These are phyloP conservation scores for Cladorrhinum sp. DNA, from an alignment of 2,329 filamentous ascomycete species.

Conservation along the genomic window DNA sequence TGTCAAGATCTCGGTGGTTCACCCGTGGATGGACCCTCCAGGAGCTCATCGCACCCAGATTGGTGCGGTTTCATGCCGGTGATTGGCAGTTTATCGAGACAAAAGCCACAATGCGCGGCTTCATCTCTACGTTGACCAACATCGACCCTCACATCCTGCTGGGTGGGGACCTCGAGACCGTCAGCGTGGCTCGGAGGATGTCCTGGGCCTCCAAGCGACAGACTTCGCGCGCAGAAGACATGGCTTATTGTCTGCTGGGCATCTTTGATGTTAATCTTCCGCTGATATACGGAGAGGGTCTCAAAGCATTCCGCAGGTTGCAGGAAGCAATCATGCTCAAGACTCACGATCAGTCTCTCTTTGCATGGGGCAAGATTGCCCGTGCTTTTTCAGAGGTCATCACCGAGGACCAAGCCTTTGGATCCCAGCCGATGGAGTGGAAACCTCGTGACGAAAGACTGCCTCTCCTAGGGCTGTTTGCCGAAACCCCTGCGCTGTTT, in stretches of 20 bases:
- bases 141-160: conserved; percentile 1
- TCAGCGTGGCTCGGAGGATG: conserved; percentile 15
- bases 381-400: neutral
- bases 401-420: neutral
- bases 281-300: conserved; percentile 17
- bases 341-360: conserved; percentile 1
- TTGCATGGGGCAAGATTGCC: conserved; percentile 4
- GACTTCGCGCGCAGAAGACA: conserved; percentile 14
- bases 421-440: neutral
- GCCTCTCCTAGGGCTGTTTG: conserved; percentile 3
- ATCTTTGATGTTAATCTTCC: conserved; percentile 17
- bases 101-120: neutral
- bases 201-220: neutral
- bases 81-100: conserved; percentile 9
- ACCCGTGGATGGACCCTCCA: conserved; percentile 18
- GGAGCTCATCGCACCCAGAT: conserved; percentile 13
- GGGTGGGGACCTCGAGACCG: neutral
- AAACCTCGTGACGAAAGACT: neutral
- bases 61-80: conserved; percentile 6
- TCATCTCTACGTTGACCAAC: conserved; percentile 6
- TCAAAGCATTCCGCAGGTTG: conserved; percentile 15
- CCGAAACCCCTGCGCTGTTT: conserved; percentile 1
- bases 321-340: conserved; percentile 14
- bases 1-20: conserved; percentile 13
- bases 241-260: conserved; percentile 16